Percentiles rank a stretch among this genome's conserved stretches.
Evolutionary conservation across 2,329 filamentous ascomycete genomes (phyloP).

Genomic region (Domatiomyces globalis): DNA sequence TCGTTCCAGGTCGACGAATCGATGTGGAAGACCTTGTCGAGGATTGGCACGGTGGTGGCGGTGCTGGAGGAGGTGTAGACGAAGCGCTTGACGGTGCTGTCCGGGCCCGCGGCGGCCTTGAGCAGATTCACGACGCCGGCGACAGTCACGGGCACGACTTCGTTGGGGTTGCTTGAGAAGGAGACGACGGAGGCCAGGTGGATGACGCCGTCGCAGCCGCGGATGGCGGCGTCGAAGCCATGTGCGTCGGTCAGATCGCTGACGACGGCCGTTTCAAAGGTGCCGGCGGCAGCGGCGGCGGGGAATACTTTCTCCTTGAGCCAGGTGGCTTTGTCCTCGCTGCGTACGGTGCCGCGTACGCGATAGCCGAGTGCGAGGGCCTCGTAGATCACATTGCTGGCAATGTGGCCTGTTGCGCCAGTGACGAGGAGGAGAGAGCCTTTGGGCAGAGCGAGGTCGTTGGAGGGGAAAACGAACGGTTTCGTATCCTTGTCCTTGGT

Average conservation of each 20-base stretch:
- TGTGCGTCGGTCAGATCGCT: slow-evolving; percentile 20
- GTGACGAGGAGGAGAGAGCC: slow-evolving; percentile 30
- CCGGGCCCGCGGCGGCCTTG: slow-evolving; percentile 1
- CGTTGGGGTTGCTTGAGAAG: slow-evolving; percentile 26
- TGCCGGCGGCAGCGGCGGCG: slow-evolving; percentile 21
- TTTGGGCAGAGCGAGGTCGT: slow-evolving; percentile 5
- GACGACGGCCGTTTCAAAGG: slow-evolving; percentile 23
- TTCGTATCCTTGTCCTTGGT: neutral
- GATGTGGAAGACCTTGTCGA: slow-evolving; percentile 29
- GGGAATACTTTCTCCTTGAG: slow-evolving; percentile 21
- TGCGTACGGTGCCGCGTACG: slow-evolving; percentile 34
- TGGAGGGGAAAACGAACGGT: neutral
- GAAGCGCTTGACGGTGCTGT: slow-evolving; percentile 21
- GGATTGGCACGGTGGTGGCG: slow-evolving; percentile 6
- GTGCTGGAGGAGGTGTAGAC: slow-evolving; percentile 13
- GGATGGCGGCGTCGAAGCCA: slow-evolving; percentile 18
- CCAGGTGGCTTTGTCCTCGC: slow-evolving; percentile 21
- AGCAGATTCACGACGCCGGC: slow-evolving; percentile 31
- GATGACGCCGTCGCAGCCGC: slow-evolving; percentile 22
- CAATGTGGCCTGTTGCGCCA: slow-evolving; percentile 34
- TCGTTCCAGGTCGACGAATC: slow-evolving; percentile 26
- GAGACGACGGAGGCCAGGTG: slow-evolving; percentile 27
- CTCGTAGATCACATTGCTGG: slow-evolving; percentile 29
- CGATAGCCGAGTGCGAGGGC: slow-evolving; percentile 30
- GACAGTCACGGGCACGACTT: slow-evolving; percentile 32